A percentile compares a stretch with the other conserved stretches of the same genome.
These are phyloP conservation scores for Bremia lactucae DNA, from an alignment of 352 stramenopile species.

Conservation along the genomic window DNA sequence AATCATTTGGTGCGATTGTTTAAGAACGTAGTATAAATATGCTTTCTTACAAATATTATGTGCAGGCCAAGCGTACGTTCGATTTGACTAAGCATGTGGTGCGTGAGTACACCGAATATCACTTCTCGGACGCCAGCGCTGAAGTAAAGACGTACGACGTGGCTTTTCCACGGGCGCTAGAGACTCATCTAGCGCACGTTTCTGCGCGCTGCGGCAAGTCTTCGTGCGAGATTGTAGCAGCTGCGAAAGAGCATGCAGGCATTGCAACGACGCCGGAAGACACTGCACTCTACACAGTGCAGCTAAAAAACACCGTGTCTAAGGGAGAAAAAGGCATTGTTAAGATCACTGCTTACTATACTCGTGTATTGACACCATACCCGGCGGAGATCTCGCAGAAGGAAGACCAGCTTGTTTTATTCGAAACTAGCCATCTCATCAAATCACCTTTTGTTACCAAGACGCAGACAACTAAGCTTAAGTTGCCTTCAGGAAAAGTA, in stretches of 20 bases:
- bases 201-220: conserved; percentile 66
- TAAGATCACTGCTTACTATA: conserved; percentile 75
- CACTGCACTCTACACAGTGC: conserved; percentile 56
- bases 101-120: conserved; percentile 58
- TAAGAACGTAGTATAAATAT: not conserved
- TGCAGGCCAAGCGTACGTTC: conserved; percentile 60
- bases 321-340: conserved; percentile 41
- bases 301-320: conserved; percentile 48
- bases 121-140: conserved; percentile 53
- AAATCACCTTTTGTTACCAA: conserved; percentile 65
- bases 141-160: conserved; percentile 52
- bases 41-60: not conserved
- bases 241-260: conserved; percentile 18
- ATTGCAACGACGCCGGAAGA: conserved; percentile 16
- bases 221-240: conserved; percentile 49
- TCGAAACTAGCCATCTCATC: conserved; percentile 53
- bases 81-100: conserved; percentile 80
- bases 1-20: conserved; percentile 52
- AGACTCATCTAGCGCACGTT: conserved; percentile 43
- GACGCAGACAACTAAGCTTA: conserved; percentile 80
- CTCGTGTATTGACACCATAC: conserved; percentile 67
- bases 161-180: conserved; percentile 44
- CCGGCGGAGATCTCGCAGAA: conserved; percentile 64
- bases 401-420: conserved; percentile 81
- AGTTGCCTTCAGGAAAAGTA: conserved; percentile 61